Conservation (phyloP, 148 eudicot species). For the Rhododendron henanense region DNA sequence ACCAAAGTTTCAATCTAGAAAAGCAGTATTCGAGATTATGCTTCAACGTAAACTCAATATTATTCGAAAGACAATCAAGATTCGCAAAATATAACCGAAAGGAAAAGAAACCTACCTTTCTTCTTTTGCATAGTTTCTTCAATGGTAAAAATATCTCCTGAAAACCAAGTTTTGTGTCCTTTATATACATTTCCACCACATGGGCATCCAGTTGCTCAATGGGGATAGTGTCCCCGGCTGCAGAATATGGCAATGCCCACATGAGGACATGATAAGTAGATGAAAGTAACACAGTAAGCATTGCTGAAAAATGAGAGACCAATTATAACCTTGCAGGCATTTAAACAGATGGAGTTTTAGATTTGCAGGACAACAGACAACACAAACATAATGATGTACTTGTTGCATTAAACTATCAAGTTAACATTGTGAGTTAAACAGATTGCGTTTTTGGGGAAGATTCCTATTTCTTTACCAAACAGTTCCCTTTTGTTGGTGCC, state of each 20-base stretch:
- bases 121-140: slow-evolving; percentile 40
- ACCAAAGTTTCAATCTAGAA: slow-evolving; percentile 52
- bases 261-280: slow-evolving; percentile 1
- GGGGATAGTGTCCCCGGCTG: slow-evolving; percentile 62
- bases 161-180: slow-evolving; percentile 41
- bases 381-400: too few species aligned
- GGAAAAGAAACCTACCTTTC: slow-evolving; percentile 24
- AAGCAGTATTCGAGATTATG: not conserved
- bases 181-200: slow-evolving; percentile 48
- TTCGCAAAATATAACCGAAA: not conserved
- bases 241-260: slow-evolving; percentile 4
- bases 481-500: not conserved
- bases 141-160: slow-evolving; percentile 47
- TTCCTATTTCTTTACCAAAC: not conserved
- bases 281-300: not conserved
- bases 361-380: too few species aligned
- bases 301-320: not conserved
- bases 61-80: not conserved
- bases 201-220: slow-evolving; percentile 49
- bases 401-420: not conserved
- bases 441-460: not conserved
- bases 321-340: not conserved
- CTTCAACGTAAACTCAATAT: not conserved
- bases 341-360: too few species aligned
- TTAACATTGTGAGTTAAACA: not conserved